Conservation (phyloP, 352 stramenopile species). For the Phytophthora sojae region DNA sequence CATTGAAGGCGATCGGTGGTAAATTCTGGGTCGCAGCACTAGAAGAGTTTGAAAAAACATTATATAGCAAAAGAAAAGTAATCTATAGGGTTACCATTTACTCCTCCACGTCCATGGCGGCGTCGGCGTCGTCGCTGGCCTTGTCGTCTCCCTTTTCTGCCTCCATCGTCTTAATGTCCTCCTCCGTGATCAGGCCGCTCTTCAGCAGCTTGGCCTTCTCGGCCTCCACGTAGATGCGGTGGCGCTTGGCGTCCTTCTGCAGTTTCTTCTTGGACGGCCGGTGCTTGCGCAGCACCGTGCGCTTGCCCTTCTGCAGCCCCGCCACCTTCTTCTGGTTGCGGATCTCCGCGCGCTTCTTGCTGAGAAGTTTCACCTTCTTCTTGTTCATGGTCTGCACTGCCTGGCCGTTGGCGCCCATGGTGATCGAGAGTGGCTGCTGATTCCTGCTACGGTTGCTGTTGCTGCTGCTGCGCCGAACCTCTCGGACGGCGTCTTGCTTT, state of each 20-base stretch:
- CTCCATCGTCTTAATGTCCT: constrained; percentile 87
- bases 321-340: constrained; percentile 88
- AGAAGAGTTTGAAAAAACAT: constrained; percentile 23
- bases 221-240: constrained; percentile 68
- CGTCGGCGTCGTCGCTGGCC: constrained; percentile 37
- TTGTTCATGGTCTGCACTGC: constrained; percentile 86
- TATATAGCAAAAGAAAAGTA: constrained; percentile 39
- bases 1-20: constrained; percentile 37
- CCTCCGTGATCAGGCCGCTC: constrained; percentile 80
- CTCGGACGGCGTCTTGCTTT: constrained; percentile 16
- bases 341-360: constrained; percentile 82
- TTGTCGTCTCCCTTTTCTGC: constrained; percentile 52
- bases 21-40: constrained; percentile 55
- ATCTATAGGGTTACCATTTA: constrained; percentile 51
- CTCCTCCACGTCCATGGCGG: constrained; percentile 66
- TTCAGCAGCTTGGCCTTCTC: constrained; percentile 85
- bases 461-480: constrained; percentile 8
- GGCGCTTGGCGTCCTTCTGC: constrained; percentile 85
- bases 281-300: constrained; percentile 67
- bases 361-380: constrained; percentile 88
- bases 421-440: constrained; percentile 9
- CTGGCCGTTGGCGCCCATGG: constrained; percentile 63
- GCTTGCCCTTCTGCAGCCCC: constrained; percentile 60
- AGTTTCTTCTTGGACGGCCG: constrained; percentile 88
- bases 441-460: not conserved